phyloP scores from a whole-genome alignment of 2,329 filamentous ascomycete genomes.

The Arthrinium phaeospermum region DNA sequence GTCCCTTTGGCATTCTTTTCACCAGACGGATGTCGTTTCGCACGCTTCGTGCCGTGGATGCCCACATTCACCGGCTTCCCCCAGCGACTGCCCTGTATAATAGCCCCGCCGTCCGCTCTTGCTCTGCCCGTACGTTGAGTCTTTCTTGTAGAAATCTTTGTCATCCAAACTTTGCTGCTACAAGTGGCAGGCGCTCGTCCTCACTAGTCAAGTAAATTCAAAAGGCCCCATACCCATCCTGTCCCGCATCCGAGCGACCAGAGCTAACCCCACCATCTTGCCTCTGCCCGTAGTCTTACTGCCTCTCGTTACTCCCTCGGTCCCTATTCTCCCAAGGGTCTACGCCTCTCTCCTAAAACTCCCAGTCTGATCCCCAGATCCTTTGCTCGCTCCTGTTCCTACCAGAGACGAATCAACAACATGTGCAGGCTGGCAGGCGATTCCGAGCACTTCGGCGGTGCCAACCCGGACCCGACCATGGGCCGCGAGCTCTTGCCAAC shows the following conservation, averaged over 20 bases:
- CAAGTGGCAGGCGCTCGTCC: conserved; percentile 3
- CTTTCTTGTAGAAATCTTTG: conserved; percentile 14
- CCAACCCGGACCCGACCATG: conserved; percentile 61
- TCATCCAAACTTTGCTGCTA: conserved; percentile 12
- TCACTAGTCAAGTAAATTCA: conserved; percentile 17
- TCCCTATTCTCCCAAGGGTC: neutral
- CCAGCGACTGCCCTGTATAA: conserved; percentile 11
- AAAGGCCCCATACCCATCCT: conserved; percentile 12
- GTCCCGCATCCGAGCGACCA: conserved; percentile 12
- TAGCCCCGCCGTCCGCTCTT: neutral
- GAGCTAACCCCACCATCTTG: conserved; percentile 17
- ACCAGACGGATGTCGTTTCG: conserved; percentile 23
- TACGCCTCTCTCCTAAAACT: neutral
- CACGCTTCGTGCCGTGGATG: conserved; percentile 22
- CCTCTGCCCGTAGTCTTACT: neutral
- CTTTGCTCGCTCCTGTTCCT: conserved; percentile 66
- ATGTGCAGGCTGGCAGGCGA: conserved; percentile 73
- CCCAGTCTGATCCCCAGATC: conserved; percentile 19
- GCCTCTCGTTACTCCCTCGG: conserved; percentile 4
- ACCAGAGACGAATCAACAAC: conserved; percentile 61
- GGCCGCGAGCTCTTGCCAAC: conserved; percentile 82
- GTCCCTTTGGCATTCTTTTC: conserved; percentile 1
- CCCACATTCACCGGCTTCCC: conserved; percentile 18
- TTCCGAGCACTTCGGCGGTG: conserved; percentile 58
- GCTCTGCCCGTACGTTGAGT: neutral